phyloP scores from a whole-genome alignment of 441 rosid genomes.

The Metrosideros polymorpha region DNA sequence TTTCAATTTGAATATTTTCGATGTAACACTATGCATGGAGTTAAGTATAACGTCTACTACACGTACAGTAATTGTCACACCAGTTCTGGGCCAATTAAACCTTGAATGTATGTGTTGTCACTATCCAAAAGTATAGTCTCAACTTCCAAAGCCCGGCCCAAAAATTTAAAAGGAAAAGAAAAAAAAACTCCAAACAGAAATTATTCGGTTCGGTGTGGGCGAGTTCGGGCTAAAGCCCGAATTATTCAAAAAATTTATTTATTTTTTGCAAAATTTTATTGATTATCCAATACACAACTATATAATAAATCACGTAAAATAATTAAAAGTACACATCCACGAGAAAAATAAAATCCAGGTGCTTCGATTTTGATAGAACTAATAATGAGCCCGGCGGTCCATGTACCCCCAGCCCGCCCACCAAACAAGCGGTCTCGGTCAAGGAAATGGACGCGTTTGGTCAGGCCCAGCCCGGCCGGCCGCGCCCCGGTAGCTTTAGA shows the following conservation, averaged over 20 bases:
- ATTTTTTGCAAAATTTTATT: neutral
- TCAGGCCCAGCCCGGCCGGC: neutral
- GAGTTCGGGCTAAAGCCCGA: neutral
- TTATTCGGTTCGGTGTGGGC: neutral
- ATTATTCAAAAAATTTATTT: neutral
- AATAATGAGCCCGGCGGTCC: neutral
- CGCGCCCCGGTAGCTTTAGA: neutral
- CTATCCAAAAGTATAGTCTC: neutral
- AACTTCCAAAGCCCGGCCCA: neutral
- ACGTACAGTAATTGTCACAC: neutral
- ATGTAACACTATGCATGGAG: neutral
- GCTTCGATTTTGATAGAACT: neutral
- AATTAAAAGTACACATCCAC: neutral
- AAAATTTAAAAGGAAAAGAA: neutral
- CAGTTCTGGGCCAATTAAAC: neutral
- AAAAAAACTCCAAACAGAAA: neutral
- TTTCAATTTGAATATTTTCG: neutral
- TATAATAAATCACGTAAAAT: neutral
- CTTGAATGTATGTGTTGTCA: neutral
- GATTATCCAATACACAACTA: neutral
- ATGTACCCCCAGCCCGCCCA: neutral
- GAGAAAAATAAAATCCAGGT: neutral
- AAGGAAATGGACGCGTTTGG: neutral
- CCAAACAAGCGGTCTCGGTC: neutral
- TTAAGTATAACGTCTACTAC: neutral